phyloP scores from a whole-genome alignment of 2,329 filamentous ascomycete species.

The Drechslerella coelobrocha region DNA sequence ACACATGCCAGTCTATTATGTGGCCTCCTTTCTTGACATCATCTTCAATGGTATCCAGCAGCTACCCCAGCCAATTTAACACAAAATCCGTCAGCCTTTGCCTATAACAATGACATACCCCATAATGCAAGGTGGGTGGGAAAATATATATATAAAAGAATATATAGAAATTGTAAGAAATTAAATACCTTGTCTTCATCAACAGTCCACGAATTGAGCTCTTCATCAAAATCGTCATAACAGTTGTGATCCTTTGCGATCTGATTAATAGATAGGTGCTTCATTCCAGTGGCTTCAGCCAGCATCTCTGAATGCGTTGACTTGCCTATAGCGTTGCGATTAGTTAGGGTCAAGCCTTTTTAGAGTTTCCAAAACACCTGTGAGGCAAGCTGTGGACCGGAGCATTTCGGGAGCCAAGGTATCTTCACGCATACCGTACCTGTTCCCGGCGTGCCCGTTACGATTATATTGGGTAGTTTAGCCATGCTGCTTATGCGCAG shows the following conservation, averaged over 20 bases:
- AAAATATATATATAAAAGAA: slow-evolving; percentile 12
- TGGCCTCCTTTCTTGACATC: slow-evolving; percentile 79
- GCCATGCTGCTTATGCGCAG: slow-evolving; percentile 27
- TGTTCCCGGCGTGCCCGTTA: slow-evolving; percentile 93
- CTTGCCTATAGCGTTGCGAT: slow-evolving; percentile 65
- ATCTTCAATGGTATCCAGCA: slow-evolving; percentile 87
- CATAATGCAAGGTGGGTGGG: not conserved
- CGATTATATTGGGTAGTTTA: slow-evolving; percentile 80
- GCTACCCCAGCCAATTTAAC: slow-evolving; percentile 60
- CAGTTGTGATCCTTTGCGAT: slow-evolving; percentile 87
- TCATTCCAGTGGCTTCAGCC: slow-evolving; percentile 72
- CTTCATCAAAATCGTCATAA: slow-evolving; percentile 85
- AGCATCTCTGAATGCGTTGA: slow-evolving; percentile 87
- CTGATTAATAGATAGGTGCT: slow-evolving; percentile 86
- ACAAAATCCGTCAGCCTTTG: not conserved
- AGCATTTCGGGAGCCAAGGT: not conserved
- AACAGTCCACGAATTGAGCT: slow-evolving; percentile 86
- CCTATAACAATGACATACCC: not conserved
- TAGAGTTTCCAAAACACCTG: not conserved
- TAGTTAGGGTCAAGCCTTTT: not conserved
- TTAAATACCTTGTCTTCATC: slow-evolving; percentile 86
- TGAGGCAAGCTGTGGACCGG: not conserved
- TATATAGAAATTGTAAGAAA: not conserved
- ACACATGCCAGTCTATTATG: slow-evolving; percentile 97
- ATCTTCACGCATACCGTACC: slow-evolving; percentile 57